Conservation (phyloP, 2,329 filamentous ascomycete species). For the Penicillium thymicola region DNA sequence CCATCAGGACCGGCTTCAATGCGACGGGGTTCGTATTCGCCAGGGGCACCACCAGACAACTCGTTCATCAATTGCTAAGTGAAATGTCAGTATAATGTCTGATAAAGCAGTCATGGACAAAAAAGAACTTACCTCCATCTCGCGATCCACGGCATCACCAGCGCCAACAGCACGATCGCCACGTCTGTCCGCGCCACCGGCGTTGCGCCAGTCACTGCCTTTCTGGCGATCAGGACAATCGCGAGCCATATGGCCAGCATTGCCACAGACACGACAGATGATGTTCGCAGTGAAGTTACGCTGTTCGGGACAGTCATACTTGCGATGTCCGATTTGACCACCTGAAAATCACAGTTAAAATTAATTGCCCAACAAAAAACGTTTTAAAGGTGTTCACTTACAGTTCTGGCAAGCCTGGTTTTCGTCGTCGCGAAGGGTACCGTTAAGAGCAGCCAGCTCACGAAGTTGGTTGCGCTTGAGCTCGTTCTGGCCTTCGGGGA, state of each 20-base stretch:
- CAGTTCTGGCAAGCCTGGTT: conserved; percentile 99
- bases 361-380: not conserved
- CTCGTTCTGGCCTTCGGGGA: conserved; percentile 97
- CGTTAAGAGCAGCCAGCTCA: conserved; percentile 96
- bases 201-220: conserved; percentile 86
- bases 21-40: conserved; percentile 64
- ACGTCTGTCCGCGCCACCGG: conserved; percentile 49
- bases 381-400: conserved; percentile 33
- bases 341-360: conserved; percentile 42
- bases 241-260: conserved; percentile 95
- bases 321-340: conserved; percentile 96
- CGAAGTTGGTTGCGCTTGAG: conserved; percentile 98
- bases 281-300: conserved; percentile 99
- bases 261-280: conserved; percentile 96
- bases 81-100: conserved; percentile 42
- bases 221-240: conserved; percentile 94
- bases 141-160: conserved; percentile 83
- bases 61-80: conserved; percentile 92
- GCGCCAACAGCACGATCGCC: conserved; percentile 64
- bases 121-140: conserved; percentile 74
- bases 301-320: conserved; percentile 97
- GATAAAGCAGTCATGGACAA: not conserved
- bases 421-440: conserved; percentile 96
- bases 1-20: conserved; percentile 80
- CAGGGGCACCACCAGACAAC: conserved; percentile 69